phyloP scores from a whole-genome alignment of 2,329 filamentous ascomycete genomes.

The Uncinocarpus reesii region DNA sequence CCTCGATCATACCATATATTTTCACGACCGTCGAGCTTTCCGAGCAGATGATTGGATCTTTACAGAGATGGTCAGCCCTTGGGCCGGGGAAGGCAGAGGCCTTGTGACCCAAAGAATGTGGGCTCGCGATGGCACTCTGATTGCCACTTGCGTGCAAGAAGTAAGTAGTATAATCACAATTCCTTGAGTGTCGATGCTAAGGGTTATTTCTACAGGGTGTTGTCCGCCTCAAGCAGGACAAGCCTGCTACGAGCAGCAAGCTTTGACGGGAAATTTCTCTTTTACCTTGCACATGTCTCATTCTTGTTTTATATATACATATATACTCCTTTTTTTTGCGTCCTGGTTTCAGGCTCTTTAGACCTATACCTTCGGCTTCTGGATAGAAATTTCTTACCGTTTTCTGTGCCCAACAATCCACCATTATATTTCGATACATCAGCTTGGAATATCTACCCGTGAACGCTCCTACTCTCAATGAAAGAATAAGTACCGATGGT shows the following conservation, averaged over 20 bases:
- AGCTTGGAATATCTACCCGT: too few relatives aligned
- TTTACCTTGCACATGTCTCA: background rate
- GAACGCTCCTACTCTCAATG: too few relatives aligned
- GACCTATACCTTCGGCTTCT: background rate
- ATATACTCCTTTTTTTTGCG: background rate
- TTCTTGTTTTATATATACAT: background rate
- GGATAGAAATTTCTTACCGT: too few relatives aligned
- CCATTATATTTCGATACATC: background rate
- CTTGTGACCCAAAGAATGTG: constrained; percentile 42
- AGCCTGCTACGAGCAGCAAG: constrained; percentile 18
- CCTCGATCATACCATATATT: constrained; percentile 44
- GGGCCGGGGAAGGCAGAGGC: constrained; percentile 43
- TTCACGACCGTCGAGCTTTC: constrained; percentile 41
- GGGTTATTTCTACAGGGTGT: constrained; percentile 31
- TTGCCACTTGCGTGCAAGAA: constrained; percentile 44
- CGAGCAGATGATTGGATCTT: constrained; percentile 44
- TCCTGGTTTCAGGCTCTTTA: too few relatives aligned
- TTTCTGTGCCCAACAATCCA: too few relatives aligned
- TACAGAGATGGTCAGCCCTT: constrained; percentile 42
- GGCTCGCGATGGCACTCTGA: constrained; percentile 39
- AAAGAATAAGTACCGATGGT: too few relatives aligned
- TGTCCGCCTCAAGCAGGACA: constrained; percentile 38
- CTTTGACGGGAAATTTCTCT: constrained; percentile 1
- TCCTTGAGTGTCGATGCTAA: constrained; percentile 1
- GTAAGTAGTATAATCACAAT: constrained; percentile 24